Conservation (phyloP, 345 rosid species). For the Linum lewisii region DNA sequence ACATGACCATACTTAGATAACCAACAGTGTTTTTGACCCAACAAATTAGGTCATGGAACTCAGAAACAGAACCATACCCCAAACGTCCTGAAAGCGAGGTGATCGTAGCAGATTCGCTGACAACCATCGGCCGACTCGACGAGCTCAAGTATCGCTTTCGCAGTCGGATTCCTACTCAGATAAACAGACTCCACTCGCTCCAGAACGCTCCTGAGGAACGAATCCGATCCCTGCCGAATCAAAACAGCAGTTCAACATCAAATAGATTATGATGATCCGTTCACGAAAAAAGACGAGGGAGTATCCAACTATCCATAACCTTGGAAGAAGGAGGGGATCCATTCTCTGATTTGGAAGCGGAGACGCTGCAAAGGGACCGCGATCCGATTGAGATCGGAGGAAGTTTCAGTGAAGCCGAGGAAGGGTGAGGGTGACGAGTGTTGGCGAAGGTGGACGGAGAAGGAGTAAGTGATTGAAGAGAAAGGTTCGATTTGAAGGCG, state of each 20-base stretch:
- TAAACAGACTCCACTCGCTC: constrained; percentile 62
- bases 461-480: background rate
- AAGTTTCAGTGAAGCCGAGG: background rate
- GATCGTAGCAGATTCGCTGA: constrained; percentile 68
- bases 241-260: background rate
- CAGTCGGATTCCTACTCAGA: constrained; percentile 65
- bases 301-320: constrained; percentile 15
- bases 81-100: constrained; percentile 84
- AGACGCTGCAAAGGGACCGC: constrained; percentile 17
- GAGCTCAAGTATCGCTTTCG: constrained; percentile 67
- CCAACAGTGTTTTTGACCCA: no score
- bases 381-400: constrained; percentile 1
- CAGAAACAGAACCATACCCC: constrained; percentile 40
- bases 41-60: background rate
- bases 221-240: constrained; percentile 34
- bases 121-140: constrained; percentile 40
- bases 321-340: constrained; percentile 18
- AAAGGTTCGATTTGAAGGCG: background rate
- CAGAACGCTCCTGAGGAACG: constrained; percentile 66
- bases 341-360: constrained; percentile 24
- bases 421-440: background rate
- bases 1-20: no score
- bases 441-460: background rate
- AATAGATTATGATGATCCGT: background rate
- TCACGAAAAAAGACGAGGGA: background rate